Base-by-base conservation (phyloP, 345 rosid species). In the Erodium maritimum region DNA sequence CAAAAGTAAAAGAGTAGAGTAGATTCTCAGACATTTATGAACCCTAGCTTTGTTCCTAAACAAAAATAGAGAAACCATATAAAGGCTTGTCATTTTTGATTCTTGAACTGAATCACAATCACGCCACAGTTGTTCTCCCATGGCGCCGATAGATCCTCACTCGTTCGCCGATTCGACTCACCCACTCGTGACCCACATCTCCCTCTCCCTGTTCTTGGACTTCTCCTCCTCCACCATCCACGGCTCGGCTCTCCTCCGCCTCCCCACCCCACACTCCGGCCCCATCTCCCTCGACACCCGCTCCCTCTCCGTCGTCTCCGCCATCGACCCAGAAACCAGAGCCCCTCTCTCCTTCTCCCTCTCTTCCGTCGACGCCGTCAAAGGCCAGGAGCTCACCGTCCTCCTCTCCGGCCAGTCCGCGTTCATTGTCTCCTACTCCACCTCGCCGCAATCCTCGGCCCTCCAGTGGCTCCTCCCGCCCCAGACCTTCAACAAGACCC, bases 101-200 rank as follows among this genome's bases (percentile, higher is more conserved):
- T 5, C 37, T 29, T 6, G 37, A 29, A 29, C 8, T 29, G 9
- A 29, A 29, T 29, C 37, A 29, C n/a, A n/a, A n/a, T n/a, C n/a
- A n/a, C n/a, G 9, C 9, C 2, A 29, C 37, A 29, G 37, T 29
- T 29, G 37, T 48, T 46, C 71, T 16, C n/a, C 56, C 19, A 88
- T 91, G 93, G 88, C 90, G 11, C 82, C 84, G 2, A 54, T 82
- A 11, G 96, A 91, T 68, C 95, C 98, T 0, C 96, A 91, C 79
- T 91, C 98, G 11, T 91, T 57, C 87, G 76, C 88, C 8, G 86
- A 80, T 19, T 77, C 90, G 2, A 22, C 80, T 46, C 88, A 86
- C 66, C 87, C 96, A 6, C 64, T 84, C 5, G 76, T 90, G 7
- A 82, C 83, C 46, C 85, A 84, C 72, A 25, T 86, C 63, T 56